Conservation (phyloP, 352 stramenopile species). For the Globisporangium abappressorium region DNA sequence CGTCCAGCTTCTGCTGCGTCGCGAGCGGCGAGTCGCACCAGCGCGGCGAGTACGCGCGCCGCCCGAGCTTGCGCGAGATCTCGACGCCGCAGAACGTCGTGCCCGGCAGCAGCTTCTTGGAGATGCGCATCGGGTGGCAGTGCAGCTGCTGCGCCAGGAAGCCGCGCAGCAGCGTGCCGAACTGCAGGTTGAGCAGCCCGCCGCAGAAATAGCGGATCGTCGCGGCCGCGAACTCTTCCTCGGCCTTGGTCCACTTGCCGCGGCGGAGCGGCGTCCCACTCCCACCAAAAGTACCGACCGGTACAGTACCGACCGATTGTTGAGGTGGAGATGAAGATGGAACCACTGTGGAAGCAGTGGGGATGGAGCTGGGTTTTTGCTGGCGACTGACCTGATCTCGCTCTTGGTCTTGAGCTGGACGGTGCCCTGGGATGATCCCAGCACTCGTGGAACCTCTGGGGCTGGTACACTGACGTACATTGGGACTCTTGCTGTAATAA, state of each 20-base stretch:
- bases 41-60: slow-evolving; percentile 65
- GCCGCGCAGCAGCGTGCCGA: slow-evolving; percentile 67
- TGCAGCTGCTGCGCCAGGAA: slow-evolving; percentile 70
- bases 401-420: background rate
- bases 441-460: background rate
- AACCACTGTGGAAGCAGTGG: background rate
- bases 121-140: slow-evolving; percentile 78
- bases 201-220: slow-evolving; percentile 72
- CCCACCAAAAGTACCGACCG: background rate
- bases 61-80: slow-evolving; percentile 73
- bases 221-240: slow-evolving; percentile 62
- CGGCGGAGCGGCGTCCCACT: slow-evolving; percentile 35
- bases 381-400: slow-evolving; percentile 4
- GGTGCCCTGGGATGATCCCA: background rate
- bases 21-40: slow-evolving; percentile 43
- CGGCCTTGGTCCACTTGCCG: slow-evolving; percentile 69
- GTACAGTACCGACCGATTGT: background rate
- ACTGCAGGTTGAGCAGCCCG: slow-evolving; percentile 62
- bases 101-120: slow-evolving; percentile 71
- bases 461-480: background rate
- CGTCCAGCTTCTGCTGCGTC: slow-evolving; percentile 34
- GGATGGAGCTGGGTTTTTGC: background rate
- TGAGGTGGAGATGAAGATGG: background rate
- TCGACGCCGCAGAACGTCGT: slow-evolving; percentile 58
- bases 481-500: background rate